These are phyloP conservation scores for Candida verbasci DNA, from an alignment of 805 yeast genomes.

Conservation along the genomic window DNA sequence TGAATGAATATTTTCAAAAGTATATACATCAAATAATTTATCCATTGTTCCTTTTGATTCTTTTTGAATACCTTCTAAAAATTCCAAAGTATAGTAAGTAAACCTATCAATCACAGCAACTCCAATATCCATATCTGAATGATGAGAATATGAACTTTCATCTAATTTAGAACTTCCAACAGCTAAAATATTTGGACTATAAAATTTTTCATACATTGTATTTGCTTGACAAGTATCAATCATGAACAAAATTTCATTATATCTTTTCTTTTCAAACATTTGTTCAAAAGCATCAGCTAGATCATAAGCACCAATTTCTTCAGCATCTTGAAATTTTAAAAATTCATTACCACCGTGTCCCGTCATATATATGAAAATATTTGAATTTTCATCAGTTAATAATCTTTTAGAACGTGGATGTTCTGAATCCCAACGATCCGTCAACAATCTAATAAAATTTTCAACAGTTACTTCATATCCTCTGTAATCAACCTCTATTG, in stretches of 20 bases:
- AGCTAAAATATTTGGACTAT: constrained; percentile 87
- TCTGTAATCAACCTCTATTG: constrained; percentile 91
- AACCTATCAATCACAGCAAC: constrained; percentile 97
- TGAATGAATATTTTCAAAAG: constrained; percentile 82
- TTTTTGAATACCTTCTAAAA: constrained; percentile 74
- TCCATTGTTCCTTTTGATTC: constrained; percentile 71
- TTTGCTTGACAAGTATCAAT: constrained; percentile 98
- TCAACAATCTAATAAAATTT: constrained; percentile 84
- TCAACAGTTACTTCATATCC: constrained; percentile 99
- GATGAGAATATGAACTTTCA: constrained; percentile 92
- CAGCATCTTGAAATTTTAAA: constrained; percentile 96
- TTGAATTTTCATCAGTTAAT: constrained; percentile 89
- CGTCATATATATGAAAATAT: constrained; percentile 90
- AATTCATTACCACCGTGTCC: constrained; percentile 99
- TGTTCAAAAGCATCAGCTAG: constrained; percentile 96
- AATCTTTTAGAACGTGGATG: constrained; percentile 91
- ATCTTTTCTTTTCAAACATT: constrained; percentile 93
- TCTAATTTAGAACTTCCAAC: constrained; percentile 88
- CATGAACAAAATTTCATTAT: constrained; percentile 95
- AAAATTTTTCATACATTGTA: constrained; percentile 90
- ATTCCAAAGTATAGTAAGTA: constrained; percentile 87
- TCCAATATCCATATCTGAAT: constrained; percentile 92
- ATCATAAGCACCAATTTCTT: constrained; percentile 92
- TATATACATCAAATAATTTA: constrained; percentile 80
- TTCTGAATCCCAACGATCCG: constrained; percentile 93